Evolutionary conservation across 768 basidiomycete species (phyloP), one percentile per base, ranked within the genome.

Genomic region (Rhizopogon rudus): DNA sequence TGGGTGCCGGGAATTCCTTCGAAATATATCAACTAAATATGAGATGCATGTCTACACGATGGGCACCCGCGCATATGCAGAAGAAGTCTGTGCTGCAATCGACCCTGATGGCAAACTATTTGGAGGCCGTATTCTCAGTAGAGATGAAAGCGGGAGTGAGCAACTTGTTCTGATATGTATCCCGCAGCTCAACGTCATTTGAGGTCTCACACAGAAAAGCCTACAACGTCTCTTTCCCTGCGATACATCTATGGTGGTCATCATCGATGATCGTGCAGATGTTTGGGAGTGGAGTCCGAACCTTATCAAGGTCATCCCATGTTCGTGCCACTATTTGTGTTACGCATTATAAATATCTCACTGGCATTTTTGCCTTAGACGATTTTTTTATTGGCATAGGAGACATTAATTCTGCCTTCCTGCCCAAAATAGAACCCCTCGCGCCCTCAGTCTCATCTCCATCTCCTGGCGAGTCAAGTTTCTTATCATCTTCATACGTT

Each of bases 1-100:
- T 7, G 91, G 93, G n/a, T 81, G 93, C 73, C 73, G 77, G 53
- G 78, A 82, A 45, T 98, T 99, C 70, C 77, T 99, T 51, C 73
- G 75, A 57, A 76, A 78, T 44, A 81, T 88, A 60, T 80, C 89
- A 37, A 73, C 76, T 49, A 86, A 89, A 65, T 99, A 96, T 71
- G 95, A 98, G 73, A 93, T 98, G 93, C 97, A 98, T 69, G 95
- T 99, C 45, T 99, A 99, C 72, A 99, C 96, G 22, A 98, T 98
- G 95, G 97, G 97, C 53, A 98, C 96, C 25, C 85, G 97, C 44
- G 88, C 93, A 44, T 99, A 98, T 71, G 97, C 97, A 39, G 91
- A 94, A 70, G 83, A 93, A 69, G 96, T 98, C 17, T 97, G 94
- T 70, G 82, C 87, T 45, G 88, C 92, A 28, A 92, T 99, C 65